Evolutionary conservation across 805 yeast genomes (phyloP).

Genomic region (Wickerhamomyces xylosicus): DNA sequence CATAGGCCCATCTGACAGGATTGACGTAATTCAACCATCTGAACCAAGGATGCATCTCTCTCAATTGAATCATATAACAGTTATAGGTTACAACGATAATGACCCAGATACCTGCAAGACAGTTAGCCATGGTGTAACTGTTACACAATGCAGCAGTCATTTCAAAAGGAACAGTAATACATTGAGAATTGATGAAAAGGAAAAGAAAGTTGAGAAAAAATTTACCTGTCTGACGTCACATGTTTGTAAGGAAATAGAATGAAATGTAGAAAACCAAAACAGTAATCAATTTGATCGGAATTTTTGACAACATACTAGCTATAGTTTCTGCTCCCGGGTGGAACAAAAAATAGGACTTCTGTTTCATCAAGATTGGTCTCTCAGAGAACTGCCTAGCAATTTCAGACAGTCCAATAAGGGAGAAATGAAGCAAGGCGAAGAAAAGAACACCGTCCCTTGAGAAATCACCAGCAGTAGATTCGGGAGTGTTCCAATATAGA

Average conservation of each 20-base stretch:
- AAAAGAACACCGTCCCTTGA: conserved; percentile 42
- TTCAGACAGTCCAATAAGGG: conserved; percentile 37
- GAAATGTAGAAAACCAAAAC: conserved; percentile 35
- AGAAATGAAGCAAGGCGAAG: conserved; percentile 43
- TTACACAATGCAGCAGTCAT: conserved; percentile 36
- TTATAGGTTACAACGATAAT: conserved; percentile 36
- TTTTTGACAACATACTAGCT: conserved; percentile 46
- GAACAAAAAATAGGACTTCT: conserved; percentile 60
- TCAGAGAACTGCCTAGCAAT: conserved; percentile 15
- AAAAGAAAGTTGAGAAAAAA: conserved; percentile 42
- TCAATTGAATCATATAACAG: conserved; percentile 49
- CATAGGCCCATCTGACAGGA: conserved; percentile 45
- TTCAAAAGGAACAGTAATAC: conserved; percentile 46
- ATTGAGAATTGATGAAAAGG: conserved; percentile 28
- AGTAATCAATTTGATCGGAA: conserved; percentile 48
- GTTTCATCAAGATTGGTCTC: conserved; percentile 54
- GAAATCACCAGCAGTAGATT: conserved; percentile 62
- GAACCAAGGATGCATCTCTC: conserved; percentile 47
- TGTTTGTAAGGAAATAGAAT: conserved; percentile 46
- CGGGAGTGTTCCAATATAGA: conserved; percentile 49
- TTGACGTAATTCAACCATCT: conserved; percentile 50
- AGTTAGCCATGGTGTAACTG: conserved; percentile 41
- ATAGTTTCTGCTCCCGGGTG: conserved; percentile 68
- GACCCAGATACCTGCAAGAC: conserved; percentile 40
- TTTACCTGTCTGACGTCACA: conserved; percentile 38